Evolutionary conservation across 1,284 basidiomycete species (phyloP).

Genomic region (Sporisorium scitamineum): DNA sequence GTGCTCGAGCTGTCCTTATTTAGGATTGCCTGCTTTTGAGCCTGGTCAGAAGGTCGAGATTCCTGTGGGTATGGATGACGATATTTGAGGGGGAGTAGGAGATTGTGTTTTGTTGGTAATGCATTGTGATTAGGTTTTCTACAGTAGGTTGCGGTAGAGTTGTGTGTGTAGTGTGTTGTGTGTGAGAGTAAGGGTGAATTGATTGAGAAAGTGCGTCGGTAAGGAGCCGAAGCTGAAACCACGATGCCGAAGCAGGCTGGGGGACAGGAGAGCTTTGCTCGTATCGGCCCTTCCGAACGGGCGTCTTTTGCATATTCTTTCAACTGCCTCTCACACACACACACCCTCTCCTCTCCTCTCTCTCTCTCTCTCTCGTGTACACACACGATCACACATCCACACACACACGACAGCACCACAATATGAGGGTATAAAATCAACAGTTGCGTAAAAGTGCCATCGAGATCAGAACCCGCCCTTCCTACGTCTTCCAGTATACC

Average conservation of each 20-base stretch:
- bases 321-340: background rate
- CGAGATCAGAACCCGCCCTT: conserved; percentile 37
- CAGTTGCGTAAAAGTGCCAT: background rate
- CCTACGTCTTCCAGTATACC: conserved; percentile 56
- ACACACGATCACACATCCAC: background rate
- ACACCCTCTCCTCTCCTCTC: background rate
- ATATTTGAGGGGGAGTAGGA: conserved; percentile 29
- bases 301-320: background rate
- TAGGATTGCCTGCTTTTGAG: conserved; percentile 96
- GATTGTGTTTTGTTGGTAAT: background rate
- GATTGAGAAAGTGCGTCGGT: background rate
- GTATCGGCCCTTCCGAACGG: background rate
- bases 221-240: background rate
- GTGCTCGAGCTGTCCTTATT: conserved; percentile 93
- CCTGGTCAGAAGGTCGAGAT: conserved; percentile 95
- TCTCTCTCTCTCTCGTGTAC: too few relatives aligned
- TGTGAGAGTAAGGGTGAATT: background rate
- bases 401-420: background rate
- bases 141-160: background rate
- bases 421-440: background rate
- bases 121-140: background rate
- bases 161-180: background rate
- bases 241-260: conserved; percentile 1
- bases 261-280: too few relatives aligned
- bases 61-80: conserved; percentile 66